phyloP scores from a whole-genome alignment of 495 filamentous ascomycete species.

The Barbatosphaeria neglecta region DNA sequence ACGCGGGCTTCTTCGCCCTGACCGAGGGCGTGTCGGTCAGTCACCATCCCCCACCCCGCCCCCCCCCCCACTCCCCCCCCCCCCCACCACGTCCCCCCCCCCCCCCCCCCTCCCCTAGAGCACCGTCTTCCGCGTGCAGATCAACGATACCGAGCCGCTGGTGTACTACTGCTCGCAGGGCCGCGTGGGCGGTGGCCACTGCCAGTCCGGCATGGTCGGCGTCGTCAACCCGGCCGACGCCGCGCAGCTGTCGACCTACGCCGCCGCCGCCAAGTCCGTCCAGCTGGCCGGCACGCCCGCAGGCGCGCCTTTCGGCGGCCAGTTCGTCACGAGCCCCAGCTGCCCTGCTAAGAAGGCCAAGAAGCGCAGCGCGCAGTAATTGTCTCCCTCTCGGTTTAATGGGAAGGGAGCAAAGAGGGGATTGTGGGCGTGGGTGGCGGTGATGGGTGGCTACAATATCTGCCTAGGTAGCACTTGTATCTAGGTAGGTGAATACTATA shows the following conservation, averaged over 20 bases:
- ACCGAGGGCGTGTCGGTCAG: constrained; percentile 3
- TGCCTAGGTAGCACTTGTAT: too few species aligned
- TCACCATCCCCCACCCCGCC: not conserved
- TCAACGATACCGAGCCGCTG: constrained; percentile 38
- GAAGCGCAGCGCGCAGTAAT: too few species aligned
- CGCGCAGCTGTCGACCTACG: not conserved
- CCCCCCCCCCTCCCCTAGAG: not conserved
- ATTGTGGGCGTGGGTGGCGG: too few species aligned
- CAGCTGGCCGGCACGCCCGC: not conserved
- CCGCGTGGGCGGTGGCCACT: constrained; percentile 22
- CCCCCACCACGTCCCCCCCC: not conserved
- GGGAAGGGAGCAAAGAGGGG: too few species aligned
- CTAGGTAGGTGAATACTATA: too few species aligned
- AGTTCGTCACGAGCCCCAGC: not conserved
- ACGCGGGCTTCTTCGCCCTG: constrained; percentile 20
- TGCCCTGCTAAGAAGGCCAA: not conserved
- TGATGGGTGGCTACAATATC: too few species aligned
- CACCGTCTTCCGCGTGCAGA: constrained; percentile 27
- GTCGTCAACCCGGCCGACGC: constrained; percentile 27
- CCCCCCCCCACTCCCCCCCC: not conserved
- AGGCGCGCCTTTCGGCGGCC: not conserved
- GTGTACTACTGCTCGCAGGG: constrained; percentile 38
- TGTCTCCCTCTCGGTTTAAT: too few species aligned
- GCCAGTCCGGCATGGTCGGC: constrained; percentile 39
- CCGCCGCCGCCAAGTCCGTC: not conserved